Percentiles rank a stretch among this genome's conserved stretches.
These are phyloP conservation scores for Globisporangium cystogenes DNA, from an alignment of 352 stramenopile species.

Conservation along the genomic window DNA sequence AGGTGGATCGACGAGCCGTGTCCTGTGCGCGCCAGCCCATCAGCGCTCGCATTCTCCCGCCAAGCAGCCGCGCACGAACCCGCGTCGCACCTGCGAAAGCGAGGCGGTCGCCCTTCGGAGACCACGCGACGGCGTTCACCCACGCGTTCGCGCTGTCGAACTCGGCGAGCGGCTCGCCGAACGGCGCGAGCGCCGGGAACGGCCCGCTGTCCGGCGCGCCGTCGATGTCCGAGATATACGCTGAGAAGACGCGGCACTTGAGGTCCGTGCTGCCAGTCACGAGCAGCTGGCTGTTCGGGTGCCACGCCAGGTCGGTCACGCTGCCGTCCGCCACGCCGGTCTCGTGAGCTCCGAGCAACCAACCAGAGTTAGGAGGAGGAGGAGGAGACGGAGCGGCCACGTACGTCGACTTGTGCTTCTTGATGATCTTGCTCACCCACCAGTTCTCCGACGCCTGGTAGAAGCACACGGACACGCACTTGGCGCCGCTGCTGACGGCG, in stretches of 20 bases:
- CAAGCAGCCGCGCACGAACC: not conserved
- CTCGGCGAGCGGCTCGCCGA: conserved; percentile 77
- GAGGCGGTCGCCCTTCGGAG: conserved; percentile 80
- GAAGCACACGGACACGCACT: conserved; percentile 92
- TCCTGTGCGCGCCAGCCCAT: conserved; percentile 12
- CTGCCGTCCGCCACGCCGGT: too few species aligned
- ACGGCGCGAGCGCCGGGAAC: conserved; percentile 69
- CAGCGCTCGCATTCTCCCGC: too few species aligned
- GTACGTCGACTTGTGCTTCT: conserved; percentile 95
- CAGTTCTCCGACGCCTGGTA: conserved; percentile 92
- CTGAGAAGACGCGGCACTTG: conserved; percentile 92
- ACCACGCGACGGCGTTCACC: conserved; percentile 92
- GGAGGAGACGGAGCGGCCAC: conserved; percentile 17
- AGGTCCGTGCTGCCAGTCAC: conserved; percentile 91
- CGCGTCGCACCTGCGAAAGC: conserved; percentile 63
- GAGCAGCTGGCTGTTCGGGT: conserved; percentile 91
- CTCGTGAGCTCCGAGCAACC: too few species aligned
- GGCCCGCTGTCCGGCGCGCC: conserved; percentile 53
- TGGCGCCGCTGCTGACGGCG: conserved; percentile 89
- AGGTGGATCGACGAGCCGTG: conserved; percentile 91
- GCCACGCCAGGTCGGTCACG: conserved; percentile 88
- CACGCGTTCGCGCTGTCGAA: conserved; percentile 88
- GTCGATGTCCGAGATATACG: conserved; percentile 84
- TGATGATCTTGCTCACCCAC: conserved; percentile 96
- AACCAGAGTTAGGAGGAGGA: too few species aligned